Conservation (phyloP, 495 filamentous ascomycete species). For the Penicillium nucicola region DNA sequence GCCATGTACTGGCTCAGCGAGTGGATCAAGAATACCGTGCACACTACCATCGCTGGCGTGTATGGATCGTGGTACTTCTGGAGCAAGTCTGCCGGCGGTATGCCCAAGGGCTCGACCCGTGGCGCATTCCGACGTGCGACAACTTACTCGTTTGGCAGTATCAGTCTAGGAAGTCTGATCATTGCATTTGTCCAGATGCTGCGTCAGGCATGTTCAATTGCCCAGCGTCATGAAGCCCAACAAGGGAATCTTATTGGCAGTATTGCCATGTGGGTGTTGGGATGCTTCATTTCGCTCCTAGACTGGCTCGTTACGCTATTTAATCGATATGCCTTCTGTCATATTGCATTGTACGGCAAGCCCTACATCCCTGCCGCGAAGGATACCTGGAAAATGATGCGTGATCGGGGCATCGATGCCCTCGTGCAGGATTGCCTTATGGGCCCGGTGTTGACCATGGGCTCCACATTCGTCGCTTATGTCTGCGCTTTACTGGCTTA, state of each 20-base stretch:
- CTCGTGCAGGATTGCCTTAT: conserved; percentile 89
- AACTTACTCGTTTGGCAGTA: conserved; percentile 89
- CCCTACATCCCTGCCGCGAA: conserved; percentile 81
- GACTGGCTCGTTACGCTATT: conserved; percentile 76
- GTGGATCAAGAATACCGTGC: conserved; percentile 88
- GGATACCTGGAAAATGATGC: conserved; percentile 87
- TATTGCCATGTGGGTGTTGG: conserved; percentile 67
- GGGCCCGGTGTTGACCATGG: conserved; percentile 86
- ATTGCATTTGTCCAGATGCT: conserved; percentile 86
- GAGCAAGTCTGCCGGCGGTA: conserved; percentile 53
- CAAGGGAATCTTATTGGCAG: conserved; percentile 67
- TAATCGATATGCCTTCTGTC: conserved; percentile 81
- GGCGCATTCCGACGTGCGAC: conserved; percentile 69
- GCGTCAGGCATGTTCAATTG: conserved; percentile 71
- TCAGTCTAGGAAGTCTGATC: conserved; percentile 78
- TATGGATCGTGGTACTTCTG: conserved; percentile 95
- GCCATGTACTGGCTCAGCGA: conserved; percentile 90
- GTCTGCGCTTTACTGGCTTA: conserved; percentile 78
- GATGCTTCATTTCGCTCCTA: conserved; percentile 71
- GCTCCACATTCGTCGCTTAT: conserved; percentile 78
- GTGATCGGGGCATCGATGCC: conserved; percentile 84
- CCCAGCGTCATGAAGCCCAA: conserved; percentile 57
- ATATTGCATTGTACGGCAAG: conserved; percentile 91
- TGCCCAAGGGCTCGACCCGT: conserved; percentile 72
- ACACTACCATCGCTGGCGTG: conserved; percentile 81